Evolutionary conservation across 140 eudicot species (phyloP).

Genomic region (Flaveria floridana): DNA sequence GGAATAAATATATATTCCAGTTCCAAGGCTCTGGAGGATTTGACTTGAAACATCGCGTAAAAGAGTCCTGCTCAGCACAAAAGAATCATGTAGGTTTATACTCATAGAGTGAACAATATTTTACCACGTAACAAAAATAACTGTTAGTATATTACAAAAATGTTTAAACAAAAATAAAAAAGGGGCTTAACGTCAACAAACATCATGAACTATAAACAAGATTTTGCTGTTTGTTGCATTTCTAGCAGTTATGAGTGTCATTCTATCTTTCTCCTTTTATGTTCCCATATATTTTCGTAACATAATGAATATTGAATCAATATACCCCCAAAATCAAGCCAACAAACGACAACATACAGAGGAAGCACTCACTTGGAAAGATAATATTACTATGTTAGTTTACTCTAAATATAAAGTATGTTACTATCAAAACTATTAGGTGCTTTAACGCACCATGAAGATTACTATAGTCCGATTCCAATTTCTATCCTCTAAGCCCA

Average conservation of each 20-base stretch:
- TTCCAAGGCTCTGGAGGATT: constrained; percentile 98
- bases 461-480: no score
- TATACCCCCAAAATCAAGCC: background rate
- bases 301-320: background rate
- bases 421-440: no score
- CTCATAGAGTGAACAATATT: background rate
- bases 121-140: background rate
- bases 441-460: no score
- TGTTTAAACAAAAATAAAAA: background rate
- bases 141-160: background rate
- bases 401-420: background rate
- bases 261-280: background rate
- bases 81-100: background rate
- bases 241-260: background rate
- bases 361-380: background rate
- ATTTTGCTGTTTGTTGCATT: background rate
- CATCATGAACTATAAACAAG: background rate
- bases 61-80: constrained; percentile 74
- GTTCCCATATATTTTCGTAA: background rate
- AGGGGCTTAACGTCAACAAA: background rate
- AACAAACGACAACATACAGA: background rate
- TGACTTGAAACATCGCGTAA: constrained; percentile 97
- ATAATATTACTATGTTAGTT: background rate
- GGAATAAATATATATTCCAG: constrained; percentile 92
- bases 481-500: no score